Conservation (phyloP, 2,329 filamentous ascomycete genomes). For the Fusarium sp. region DNA sequence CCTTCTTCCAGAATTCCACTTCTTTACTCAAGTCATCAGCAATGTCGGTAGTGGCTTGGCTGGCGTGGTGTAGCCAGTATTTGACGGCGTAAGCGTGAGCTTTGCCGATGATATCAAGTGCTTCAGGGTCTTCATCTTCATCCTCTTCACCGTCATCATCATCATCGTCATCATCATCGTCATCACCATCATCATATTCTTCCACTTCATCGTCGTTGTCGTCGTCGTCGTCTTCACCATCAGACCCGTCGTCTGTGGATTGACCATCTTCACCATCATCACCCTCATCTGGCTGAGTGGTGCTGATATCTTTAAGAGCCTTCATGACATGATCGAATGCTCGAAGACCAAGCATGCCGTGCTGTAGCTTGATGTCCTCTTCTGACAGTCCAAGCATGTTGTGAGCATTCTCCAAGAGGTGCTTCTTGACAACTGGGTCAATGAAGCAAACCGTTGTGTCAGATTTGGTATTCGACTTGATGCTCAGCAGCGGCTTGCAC, state of each 20-base stretch:
- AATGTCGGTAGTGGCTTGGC: conserved; percentile 57
- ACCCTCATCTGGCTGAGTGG: conserved; percentile 19
- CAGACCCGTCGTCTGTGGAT: conserved; percentile 11
- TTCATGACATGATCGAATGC: conserved; percentile 54
- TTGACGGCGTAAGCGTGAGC: conserved; percentile 55
- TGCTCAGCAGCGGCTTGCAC: conserved; percentile 53
- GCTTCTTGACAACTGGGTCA: conserved; percentile 51
- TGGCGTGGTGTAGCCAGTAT: conserved; percentile 56
- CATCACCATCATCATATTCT: conserved; percentile 10
- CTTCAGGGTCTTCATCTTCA: conserved; percentile 45
- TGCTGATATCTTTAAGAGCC: conserved; percentile 49
- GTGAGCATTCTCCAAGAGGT: conserved; percentile 55
- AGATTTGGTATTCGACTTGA: conserved; percentile 41
- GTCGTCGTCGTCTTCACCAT: conserved; percentile 24
- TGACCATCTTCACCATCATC: conserved; percentile 9
- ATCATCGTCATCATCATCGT: conserved; percentile 24
- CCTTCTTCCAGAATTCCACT: conserved; percentile 53
- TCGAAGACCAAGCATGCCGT: conserved; percentile 55
- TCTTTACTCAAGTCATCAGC: conserved; percentile 55
- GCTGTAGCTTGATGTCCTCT: conserved; percentile 56
- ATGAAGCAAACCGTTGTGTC: conserved; percentile 26
- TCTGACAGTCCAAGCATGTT: conserved; percentile 49
- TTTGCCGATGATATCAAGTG: conserved; percentile 39
- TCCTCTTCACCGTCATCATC: conserved; percentile 18
- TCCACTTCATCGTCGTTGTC: conserved; percentile 25